Conservation (phyloP, 108 stramenopile genomes). For the Skeletonema menzelii region DNA sequence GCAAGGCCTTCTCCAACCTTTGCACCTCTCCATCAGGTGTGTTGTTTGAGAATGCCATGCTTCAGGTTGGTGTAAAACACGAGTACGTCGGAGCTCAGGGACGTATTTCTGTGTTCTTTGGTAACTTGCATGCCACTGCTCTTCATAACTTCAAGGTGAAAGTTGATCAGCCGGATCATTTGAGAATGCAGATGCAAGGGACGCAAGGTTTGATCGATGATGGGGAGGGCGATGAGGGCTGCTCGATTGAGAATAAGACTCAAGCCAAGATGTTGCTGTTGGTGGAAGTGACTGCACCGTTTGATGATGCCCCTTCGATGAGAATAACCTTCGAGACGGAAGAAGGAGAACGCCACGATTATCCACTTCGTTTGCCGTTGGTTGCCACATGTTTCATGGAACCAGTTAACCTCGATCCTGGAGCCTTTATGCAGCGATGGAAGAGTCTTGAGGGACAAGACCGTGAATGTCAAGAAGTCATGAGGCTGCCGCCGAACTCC, state of each 20-base stretch:
- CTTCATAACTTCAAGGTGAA: constrained; percentile 73
- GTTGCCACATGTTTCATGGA: constrained; percentile 94
- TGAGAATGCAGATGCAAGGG: constrained; percentile 85
- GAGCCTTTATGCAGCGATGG: constrained; percentile 91
- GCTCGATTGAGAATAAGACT: constrained; percentile 80
- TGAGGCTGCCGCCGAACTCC: constrained; percentile 81
- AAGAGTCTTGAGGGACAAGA: constrained; percentile 88
- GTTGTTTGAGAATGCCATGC: constrained; percentile 83
- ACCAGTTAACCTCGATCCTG: constrained; percentile 82
- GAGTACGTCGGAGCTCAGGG: constrained; percentile 92
- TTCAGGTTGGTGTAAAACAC: constrained; percentile 89
- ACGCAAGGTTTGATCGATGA: constrained; percentile 83
- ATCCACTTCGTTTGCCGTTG: constrained; percentile 88
- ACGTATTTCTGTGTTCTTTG: constrained; percentile 88
- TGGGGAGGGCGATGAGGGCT: constrained; percentile 67
- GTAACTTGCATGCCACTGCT: constrained; percentile 72
- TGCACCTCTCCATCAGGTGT: constrained; percentile 86
- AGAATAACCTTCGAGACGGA: constrained; percentile 83
- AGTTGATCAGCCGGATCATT: constrained; percentile 80
- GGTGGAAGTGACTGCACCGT: constrained; percentile 88
- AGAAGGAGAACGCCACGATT: constrained; percentile 79
- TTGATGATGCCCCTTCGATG: constrained; percentile 91
- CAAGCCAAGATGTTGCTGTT: constrained; percentile 84
- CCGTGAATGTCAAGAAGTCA: constrained; percentile 91
- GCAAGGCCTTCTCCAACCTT: constrained; percentile 88